Base-by-base conservation (phyloP, 345 rosid species). In the Limnanthes douglasii region DNA sequence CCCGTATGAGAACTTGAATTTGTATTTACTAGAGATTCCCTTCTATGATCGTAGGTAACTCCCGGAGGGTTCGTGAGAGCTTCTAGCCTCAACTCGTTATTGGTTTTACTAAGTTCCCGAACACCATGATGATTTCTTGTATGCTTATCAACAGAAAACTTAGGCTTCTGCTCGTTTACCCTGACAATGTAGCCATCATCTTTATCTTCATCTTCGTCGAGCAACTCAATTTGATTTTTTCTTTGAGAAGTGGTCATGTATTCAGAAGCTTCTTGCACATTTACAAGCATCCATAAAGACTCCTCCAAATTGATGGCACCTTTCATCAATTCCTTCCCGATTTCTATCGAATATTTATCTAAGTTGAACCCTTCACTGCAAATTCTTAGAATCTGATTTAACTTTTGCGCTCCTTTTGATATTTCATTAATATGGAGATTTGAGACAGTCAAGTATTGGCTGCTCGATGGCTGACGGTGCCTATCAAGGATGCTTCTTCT, bases 231-330 rank as follows among this genome's bases (percentile, higher is more conserved):
- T 37, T 68, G 43, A 43, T 45, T 65, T 53, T 48, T 80, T 41
- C 68, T 64, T 31, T 56, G 69, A 2, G 69, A 76, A 23, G 45
- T 48, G 62, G 51, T 56, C 56, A 62, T 57, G 1, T 74, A 78
- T 19, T 54, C 11, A 10, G 86, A 79, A 46, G 73, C 66, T 55
- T 73, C 78, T 54, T 84, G 86, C 37, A 77, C 41, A 66, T 75
- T 73, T 16, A 75, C 75, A 39, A 90, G 82, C 84, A 71, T 66
- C 68, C 77, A 47, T 47, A 84, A 46, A 12, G 94, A 78, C 45
- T 80, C 80, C 62, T 80, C 85, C 60, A 85, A 65, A 41, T 90
- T 88, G 39, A 57, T 33, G 13, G 94, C 85, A 27, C 94, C 93
- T 59, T 80, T 75, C 64, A 80, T 35, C 13, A 78, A 66, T 33